Evolutionary conservation across 345 rosid genomes (phyloP), one percentile per base, ranked within the genome.

Genomic region (Excoecaria cochinchinensis): DNA sequence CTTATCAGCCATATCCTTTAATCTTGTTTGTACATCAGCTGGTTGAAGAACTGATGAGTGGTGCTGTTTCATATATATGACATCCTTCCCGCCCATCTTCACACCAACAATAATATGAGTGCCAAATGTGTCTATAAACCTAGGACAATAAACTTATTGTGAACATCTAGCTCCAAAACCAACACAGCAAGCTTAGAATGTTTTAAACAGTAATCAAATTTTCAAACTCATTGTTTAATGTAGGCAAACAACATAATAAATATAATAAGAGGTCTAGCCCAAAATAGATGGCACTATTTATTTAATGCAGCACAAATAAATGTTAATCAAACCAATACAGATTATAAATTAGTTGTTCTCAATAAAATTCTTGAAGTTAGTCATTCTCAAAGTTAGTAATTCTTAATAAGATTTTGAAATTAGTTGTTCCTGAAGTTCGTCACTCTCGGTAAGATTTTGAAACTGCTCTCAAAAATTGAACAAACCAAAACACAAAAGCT

Each of bases 31-130:
- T 59, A 92, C 77, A 75, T 91, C 97, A 79, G 87, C 89, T 64
- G 93, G 90, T 75, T 84, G 93, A 65, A 91, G 89, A 74, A 69
- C 77, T 57, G 99, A 90, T 3, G 98, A 87, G 80, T 95, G 94
- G 70, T 83, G 94, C 73, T 95, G 97, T 73, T 95, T 92, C 63
- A 91, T 79, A 77, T 87, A 91, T 78, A 95, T 84, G 52, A 95
- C 99, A 82, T 92, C 97, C 85, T 92, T 92, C 68, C 97, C 98
- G 77, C 98, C 98, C 97, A 92, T 92, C 85, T 92, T 92, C 68
- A 94, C 86, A 72, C 97, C 91, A 82, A 90, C 92, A 73, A 92
- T 84, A 65, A 94, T 82, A 87, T 94, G 98, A 7, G 98, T 94
- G 44, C 98, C 98, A 81, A 80, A 94, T 17, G 52, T 84, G 77